Base-by-base conservation (phyloP, 176 grass and related monocot species). In the Aegilops sharonensis region DNA sequence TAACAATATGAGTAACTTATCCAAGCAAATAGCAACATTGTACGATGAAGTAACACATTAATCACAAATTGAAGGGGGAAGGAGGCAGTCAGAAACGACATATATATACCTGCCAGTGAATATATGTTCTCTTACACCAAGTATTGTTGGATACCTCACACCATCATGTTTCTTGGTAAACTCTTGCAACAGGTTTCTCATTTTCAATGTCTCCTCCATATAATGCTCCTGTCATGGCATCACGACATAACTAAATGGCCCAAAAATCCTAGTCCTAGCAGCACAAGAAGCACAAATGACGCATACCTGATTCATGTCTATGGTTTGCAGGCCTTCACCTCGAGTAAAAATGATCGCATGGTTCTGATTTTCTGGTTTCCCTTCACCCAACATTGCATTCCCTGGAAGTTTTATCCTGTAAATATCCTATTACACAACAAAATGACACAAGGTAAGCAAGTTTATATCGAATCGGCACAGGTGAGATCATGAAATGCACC, bases 351-450 rank as follows among this genome's bases (percentile, higher is more conserved):
- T 98, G 83, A 98, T 91, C 9, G 96, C 96, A 92, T 98, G 96
- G 80, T 98, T 98, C 81, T 98, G 96, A 91, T 98, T 98, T 91
- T 98, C 96, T 59, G 96, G 96, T 78, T 98, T 98, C 13, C 93
- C 96, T 94, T 98, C 96, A 68, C 96, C 96, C 71, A 98, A 54
- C 29, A 98, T 91, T 69, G 96, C 91, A 79, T 91, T 91, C 59
- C 96, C 96, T 45, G 93, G 96, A 73, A 98, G 96, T 90, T 98
- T 98, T 89, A 95, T 95, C 81, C 90, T 87, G 87, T 98, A 98
- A 78, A 98, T 95, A 72, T 94, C 96, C 96, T 98, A 25, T 25
- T 25, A 77, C 32, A 61, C 78, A 78, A 20, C 12, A 87, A 66
- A 87, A 59, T 80, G 6, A 78, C 74, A 68, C 21, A 23, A 76